A percentile compares a stretch with the other conserved stretches of the same genome.
These are phyloP conservation scores for Diplodia seriata DNA, from an alignment of 2,329 filamentous ascomycete species.

Conservation along the genomic window DNA sequence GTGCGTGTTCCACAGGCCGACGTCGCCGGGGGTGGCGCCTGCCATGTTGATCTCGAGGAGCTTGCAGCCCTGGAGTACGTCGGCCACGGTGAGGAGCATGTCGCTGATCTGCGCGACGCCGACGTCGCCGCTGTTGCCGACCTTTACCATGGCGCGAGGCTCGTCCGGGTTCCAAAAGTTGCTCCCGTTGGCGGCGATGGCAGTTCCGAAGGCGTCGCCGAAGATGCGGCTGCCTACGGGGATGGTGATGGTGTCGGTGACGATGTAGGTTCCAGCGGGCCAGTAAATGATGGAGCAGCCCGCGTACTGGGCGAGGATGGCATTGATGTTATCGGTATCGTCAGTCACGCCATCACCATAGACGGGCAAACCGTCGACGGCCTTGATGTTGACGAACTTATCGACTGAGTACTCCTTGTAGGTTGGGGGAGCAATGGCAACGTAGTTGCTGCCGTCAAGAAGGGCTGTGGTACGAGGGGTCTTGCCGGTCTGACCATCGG, in stretches of 20 bases:
- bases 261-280: slow-evolving; percentile 36
- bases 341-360: slow-evolving; percentile 28
- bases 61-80: slow-evolving; percentile 29
- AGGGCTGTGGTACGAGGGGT: slow-evolving; percentile 6
- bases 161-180: slow-evolving; percentile 35
- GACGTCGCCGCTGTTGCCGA: slow-evolving; percentile 36
- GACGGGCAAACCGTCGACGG: slow-evolving; percentile 12
- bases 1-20: slow-evolving; percentile 51
- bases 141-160: slow-evolving; percentile 35
- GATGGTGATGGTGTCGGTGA: slow-evolving; percentile 36
- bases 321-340: slow-evolving; percentile 32
- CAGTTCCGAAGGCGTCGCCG: slow-evolving; percentile 35
- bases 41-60: slow-evolving; percentile 58
- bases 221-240: slow-evolving; percentile 35
- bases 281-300: slow-evolving; percentile 34
- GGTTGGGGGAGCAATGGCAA: slow-evolving; percentile 29
- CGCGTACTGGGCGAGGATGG: slow-evolving; percentile 27
- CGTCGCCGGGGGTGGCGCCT: slow-evolving; percentile 53
- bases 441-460: slow-evolving; percentile 17
- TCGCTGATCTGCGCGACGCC: slow-evolving; percentile 38
- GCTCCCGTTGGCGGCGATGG: slow-evolving; percentile 35
- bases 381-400: slow-evolving; percentile 32
- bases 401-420: slow-evolving; percentile 25
- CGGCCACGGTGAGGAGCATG: slow-evolving; percentile 37
- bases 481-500: neutral